A percentile compares a stretch with the other conserved stretches of the same genome.
Evolutionary conservation across 1,284 basidiomycete genomes (phyloP).

Genomic region (Cryptococcus wingfieldii): DNA sequence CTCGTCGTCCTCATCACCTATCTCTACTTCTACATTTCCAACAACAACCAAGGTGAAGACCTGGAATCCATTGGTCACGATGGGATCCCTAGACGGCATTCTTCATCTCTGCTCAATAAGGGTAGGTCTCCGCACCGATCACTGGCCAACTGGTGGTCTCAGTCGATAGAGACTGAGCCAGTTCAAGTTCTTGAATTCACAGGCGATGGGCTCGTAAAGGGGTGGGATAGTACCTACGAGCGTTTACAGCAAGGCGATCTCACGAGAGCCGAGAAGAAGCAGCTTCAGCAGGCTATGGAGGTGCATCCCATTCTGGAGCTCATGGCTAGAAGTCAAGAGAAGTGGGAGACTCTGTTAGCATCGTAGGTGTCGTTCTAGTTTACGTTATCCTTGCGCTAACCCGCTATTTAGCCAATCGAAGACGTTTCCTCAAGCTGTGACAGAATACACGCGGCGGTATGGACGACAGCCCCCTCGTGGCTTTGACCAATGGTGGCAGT

Average conservation of each 20-base stretch:
- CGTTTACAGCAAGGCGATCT: slow-evolving; percentile 9
- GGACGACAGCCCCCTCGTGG: slow-evolving; percentile 49
- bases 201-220: slow-evolving; percentile 30
- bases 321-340: slow-evolving; percentile 30
- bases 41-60: not conserved
- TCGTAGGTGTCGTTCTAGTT: slow-evolving; percentile 23
- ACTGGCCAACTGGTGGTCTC: slow-evolving; percentile 6
- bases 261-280: slow-evolving; percentile 19
- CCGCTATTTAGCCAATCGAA: slow-evolving; percentile 36
- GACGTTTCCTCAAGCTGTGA: slow-evolving; percentile 46
- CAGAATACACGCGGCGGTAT: slow-evolving; percentile 48
- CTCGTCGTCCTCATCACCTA: slow-evolving; percentile 16
- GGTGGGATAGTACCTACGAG: slow-evolving; percentile 27
- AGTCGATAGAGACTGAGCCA: not conserved
- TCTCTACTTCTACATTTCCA: slow-evolving; percentile 15
- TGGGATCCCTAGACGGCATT: not conserved
- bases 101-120: slow-evolving; percentile 1
- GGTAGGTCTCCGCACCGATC: slow-evolving; percentile 6
- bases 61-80: not conserved
- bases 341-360: slow-evolving; percentile 36
- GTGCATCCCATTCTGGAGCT: slow-evolving; percentile 44
- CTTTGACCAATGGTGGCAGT: slow-evolving; percentile 50
- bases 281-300: slow-evolving; percentile 14
- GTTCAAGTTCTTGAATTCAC: slow-evolving; percentile 14
- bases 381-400: not conserved